Conservation (phyloP, 225 moss, liverwort and hornwort species). For the Marchantia polymorpha region DNA sequence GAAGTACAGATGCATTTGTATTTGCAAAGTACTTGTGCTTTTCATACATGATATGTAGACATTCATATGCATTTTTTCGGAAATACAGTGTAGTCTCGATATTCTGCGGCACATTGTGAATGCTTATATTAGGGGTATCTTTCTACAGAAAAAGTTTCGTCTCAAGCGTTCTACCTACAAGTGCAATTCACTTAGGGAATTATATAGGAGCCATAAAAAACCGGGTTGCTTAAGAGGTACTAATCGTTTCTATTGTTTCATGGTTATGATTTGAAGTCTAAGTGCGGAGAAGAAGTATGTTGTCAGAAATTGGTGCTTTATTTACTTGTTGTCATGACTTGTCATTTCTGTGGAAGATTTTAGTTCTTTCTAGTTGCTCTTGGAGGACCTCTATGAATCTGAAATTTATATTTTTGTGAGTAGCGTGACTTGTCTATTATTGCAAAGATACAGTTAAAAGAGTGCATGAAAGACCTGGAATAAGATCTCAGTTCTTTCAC, state of each 20-base stretch:
- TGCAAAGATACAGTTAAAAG: neutral
- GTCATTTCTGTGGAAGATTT: neutral
- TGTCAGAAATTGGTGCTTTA: neutral
- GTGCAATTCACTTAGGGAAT: constrained; percentile 93
- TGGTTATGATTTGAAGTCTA: too few relatives aligned
- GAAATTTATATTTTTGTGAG: neutral
- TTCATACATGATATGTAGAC: too few relatives aligned
- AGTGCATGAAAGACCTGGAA: neutral
- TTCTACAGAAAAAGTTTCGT: constrained; percentile 81
- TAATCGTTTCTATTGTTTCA: neutral
- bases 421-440: neutral
- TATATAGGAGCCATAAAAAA: constrained; percentile 97
- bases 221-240: constrained; percentile 91
- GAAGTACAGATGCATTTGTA: neutral
- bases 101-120: neutral
- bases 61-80: too few relatives aligned
- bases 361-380: neutral
- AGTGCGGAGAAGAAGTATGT: neutral
- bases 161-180: constrained; percentile 93
- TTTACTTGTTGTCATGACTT: neutral
- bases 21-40: neutral
- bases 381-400: neutral
- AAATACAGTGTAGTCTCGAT: neutral
- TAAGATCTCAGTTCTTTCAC: neutral
- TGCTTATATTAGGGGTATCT: neutral